Base-by-base conservation (phyloP, 805 yeast species). In the Starmera pachycereana region DNA sequence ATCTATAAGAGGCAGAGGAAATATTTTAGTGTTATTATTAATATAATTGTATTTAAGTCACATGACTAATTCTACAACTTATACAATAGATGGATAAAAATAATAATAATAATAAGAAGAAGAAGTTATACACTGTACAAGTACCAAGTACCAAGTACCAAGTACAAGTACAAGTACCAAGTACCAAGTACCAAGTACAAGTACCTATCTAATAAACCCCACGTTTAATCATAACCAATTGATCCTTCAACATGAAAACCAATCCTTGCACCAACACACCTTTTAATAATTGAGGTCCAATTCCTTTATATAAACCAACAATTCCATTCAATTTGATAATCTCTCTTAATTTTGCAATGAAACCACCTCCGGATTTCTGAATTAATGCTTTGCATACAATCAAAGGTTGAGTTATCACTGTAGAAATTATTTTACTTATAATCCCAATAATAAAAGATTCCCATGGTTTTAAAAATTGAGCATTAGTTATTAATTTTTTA, bases 201-300 rank as follows among this genome's bases (percentile, higher is more conserved):
- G 7, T 22, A 22, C n/a, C n/a, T n/a, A 22, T 22, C 7, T 22
- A 22, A 22, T 22, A 22, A 6, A 22, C 9, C 2, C 27, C 27
- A 22, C 27, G 27, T 22, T 22, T 22, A 8, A 22, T 22, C 27
- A 22, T 22, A 22, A 22, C 27, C 27, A 22, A 8, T 34, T 53
- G 48, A 37, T 51, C 55, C 34, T 66, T 83, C 61, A 80, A 81
- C 79, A 81, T 82, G 54, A 86, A 81, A 50, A 86, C 66, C 44
- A 86, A 65, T 0, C 95, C 95, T 59, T 86, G 95, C 5, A 85
- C 95, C 34, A 86, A 59, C 3, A 85, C 80, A 1, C 92, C 95
- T 65, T 86, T 86, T 32, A 78, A 57, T 42, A 86, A 66, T 57
- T 86, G 95, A 6, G 95, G 95, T 3, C 76, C 72, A 28, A 86